These are phyloP conservation scores for Gossypium trilobum DNA, from an alignment of 441 rosid genomes.

Conservation along the genomic window DNA sequence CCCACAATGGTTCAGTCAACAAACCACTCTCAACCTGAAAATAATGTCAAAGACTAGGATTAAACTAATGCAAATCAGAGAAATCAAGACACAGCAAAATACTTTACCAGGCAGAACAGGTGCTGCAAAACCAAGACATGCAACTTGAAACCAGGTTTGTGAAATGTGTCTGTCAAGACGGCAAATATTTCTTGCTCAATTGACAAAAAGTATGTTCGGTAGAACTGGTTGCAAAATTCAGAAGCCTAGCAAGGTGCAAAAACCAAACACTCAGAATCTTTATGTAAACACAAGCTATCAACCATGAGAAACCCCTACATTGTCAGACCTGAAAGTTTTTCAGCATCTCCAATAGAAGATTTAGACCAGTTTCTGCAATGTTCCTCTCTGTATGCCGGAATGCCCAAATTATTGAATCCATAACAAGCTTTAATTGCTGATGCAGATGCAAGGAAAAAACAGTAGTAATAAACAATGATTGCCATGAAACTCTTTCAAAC, in stretches of 20 bases:
- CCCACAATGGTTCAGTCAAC: slow-evolving; percentile 92
- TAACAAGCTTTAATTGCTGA: slow-evolving; percentile 95
- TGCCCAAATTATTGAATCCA: slow-evolving; percentile 99
- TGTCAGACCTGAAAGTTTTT: slow-evolving; percentile 79
- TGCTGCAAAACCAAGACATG: slow-evolving; percentile 87
- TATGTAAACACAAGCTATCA: neutral
- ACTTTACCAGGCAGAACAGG: slow-evolving; percentile 70
- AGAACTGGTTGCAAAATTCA: slow-evolving; percentile 72
- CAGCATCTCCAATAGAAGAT: slow-evolving; percentile 84
- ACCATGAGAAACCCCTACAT: slow-evolving; percentile 7
- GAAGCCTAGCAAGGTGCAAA: slow-evolving; percentile 41
- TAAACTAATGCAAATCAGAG: slow-evolving; percentile 16
- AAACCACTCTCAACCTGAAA: slow-evolving; percentile 78
- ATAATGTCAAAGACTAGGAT: neutral
- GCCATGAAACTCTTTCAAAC: neutral
- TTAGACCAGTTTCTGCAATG: slow-evolving; percentile 95
- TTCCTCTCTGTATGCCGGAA: slow-evolving; percentile 99
- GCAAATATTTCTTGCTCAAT: slow-evolving; percentile 97
- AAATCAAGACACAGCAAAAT: slow-evolving; percentile 15
- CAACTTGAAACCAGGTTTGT: slow-evolving; percentile 98
- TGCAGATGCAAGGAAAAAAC: slow-evolving; percentile 11
- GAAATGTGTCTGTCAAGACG: slow-evolving; percentile 92
- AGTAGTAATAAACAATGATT: neutral
- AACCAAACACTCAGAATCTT: slow-evolving; percentile 17
- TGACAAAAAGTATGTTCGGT: slow-evolving; percentile 49